Base-by-base conservation (phyloP, 345 rosid genomes). In the Eucalyptus erythrocorys region DNA sequence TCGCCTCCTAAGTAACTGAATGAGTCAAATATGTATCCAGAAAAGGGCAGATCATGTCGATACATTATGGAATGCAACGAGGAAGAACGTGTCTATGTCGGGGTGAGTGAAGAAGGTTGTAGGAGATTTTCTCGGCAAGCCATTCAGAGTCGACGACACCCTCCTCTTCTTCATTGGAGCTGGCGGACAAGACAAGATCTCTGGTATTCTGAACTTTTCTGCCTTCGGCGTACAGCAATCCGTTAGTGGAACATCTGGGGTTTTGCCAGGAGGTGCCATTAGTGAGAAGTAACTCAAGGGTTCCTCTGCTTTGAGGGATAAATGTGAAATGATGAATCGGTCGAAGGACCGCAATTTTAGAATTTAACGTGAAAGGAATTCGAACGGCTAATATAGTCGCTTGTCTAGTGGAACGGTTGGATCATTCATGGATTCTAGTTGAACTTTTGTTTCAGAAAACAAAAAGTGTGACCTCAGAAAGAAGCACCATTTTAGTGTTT, bases 131-230 rank as follows among this genome's bases (percentile, higher is more conserved):
- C 45, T 48, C 24, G 50, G 51, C 15, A 26, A n/a, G 37, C 48
- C 45, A 1, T 64, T 88, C 37, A 49, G 47, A n/a, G 87, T n/a
- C 13, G 4, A 76, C 30, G 13, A 76, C 5, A 7, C 30, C 84
- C 47, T 40, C 66, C 61, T 48, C 89, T 68, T 88, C 89, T 88
- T 88, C 89, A 61, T 64, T 4, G 89, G 89, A 85, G 89, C 87
- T 26, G 84, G 89, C 6, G 89, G 89, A 68, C 89, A 88, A 10
- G 55, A 71, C 61, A 48, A 26, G 42, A 85, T 27, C 87, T 88
- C n/a, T 8, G 87, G 85, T 16, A 48, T 48, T 57, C 64, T 24
- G 66, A 34, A 49, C 85, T 85, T 88, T 50, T 34, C 42, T 7
- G 37, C 84, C 22, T 66, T 85, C 34, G 90, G 90, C 8, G 90